Evolutionary conservation across 345 rosid species (phyloP).

Genomic region (Excoecaria agallocha): DNA sequence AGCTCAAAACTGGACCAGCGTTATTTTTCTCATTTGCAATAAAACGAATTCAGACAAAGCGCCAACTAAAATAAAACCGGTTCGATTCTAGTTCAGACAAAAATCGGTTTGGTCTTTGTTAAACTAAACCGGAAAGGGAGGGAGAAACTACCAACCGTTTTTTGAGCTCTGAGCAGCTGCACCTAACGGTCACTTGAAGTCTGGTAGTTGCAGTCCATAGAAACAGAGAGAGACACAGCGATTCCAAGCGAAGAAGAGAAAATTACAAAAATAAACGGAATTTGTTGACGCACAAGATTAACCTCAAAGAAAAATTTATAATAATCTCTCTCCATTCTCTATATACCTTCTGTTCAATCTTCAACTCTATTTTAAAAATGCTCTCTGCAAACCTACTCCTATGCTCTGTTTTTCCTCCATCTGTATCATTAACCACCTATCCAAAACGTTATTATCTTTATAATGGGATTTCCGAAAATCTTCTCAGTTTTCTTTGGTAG

Average conservation of each 20-base stretch:
- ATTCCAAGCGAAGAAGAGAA: not conserved
- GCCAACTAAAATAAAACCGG: no score
- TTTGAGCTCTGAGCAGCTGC: not conserved
- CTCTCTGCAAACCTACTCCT: not conserved
- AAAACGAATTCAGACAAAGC: no score
- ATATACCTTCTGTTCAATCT: conserved; percentile 44
- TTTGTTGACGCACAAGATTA: not conserved
- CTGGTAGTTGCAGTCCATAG: conserved; percentile 41
- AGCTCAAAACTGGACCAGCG: no score
- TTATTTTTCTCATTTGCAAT: no score
- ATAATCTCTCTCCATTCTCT: conserved; percentile 10
- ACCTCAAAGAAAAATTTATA: not conserved
- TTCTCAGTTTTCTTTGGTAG: conserved; percentile 28
- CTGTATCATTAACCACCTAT: not conserved
- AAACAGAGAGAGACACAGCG: not conserved
- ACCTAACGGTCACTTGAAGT: conserved; percentile 60
- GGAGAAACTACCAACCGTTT: conserved; percentile 4
- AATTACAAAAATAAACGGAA: no score
- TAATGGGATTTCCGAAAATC: conserved; percentile 40
- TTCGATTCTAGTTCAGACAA: no score
- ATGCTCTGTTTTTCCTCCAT: not conserved
- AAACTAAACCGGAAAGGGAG: no score
- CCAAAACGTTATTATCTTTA: conserved; percentile 14
- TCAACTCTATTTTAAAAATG: conserved; percentile 16
- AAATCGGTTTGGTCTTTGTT: no score